Percentiles rank a stretch among this genome's conserved stretches.
Conservation (phyloP, 75 land plant species). For the Gnetum montanum region DNA sequence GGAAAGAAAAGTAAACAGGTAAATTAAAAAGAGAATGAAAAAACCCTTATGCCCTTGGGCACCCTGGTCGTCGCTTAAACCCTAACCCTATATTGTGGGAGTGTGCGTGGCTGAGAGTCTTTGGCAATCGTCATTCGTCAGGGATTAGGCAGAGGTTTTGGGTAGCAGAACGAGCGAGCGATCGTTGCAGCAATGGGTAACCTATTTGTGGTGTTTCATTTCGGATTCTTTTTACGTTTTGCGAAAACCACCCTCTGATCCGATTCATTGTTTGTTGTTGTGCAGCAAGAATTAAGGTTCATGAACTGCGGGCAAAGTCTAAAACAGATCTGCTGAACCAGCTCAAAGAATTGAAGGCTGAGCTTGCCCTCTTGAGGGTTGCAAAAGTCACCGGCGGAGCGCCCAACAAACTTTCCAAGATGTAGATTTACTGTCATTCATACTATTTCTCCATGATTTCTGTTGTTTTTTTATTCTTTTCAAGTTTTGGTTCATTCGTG, state of each 20-base stretch:
- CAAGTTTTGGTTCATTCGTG: neutral
- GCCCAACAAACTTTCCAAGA: slow-evolving; percentile 79
- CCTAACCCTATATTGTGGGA: no score
- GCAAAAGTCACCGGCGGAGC: slow-evolving; percentile 81
- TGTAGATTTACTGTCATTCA: slow-evolving; percentile 18
- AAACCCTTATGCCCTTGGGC: no score
- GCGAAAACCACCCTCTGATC: neutral
- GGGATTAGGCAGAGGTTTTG: no score
- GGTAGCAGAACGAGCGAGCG: no score
- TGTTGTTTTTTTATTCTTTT: neutral
- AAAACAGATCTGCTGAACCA: slow-evolving; percentile 44
- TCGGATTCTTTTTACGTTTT: neutral
- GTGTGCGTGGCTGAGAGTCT: no score
- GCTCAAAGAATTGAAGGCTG: slow-evolving; percentile 68
- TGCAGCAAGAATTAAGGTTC: slow-evolving; percentile 61
- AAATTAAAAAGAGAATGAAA: no score
- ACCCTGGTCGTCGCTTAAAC: no score
- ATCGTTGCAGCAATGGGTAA: no score
- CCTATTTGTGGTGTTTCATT: no score
- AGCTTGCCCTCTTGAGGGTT: slow-evolving; percentile 65
- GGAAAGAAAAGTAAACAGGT: no score
- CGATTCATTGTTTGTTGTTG: neutral
- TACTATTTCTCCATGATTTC: neutral
- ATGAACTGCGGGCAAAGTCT: slow-evolving; percentile 50
- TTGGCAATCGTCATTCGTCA: no score